Evolutionary conservation across 371 early-diverging fungal genomes (phyloP), one percentile per base, ranked within the genome.

Genomic region (Nematocida sp.): DNA sequence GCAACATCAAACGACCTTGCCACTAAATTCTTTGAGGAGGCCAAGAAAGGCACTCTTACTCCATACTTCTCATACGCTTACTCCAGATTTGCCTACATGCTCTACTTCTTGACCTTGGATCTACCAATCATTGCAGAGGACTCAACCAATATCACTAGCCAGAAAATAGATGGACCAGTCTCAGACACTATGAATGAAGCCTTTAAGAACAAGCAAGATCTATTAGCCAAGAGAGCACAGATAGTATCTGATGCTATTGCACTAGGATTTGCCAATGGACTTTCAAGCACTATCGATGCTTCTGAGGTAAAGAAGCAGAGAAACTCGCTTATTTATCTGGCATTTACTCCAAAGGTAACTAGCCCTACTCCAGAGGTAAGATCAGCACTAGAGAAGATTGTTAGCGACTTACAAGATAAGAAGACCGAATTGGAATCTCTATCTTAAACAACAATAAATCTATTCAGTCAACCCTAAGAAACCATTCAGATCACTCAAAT

Each of bases 91-190:
- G 62, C 62, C 2, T 66, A 70, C 53, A 25, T 47, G 13, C 15
- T 70, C 46, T 65, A 66, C 46, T 70, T 40, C 41, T 31, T 70
- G 23, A 66, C 49, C 31, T 31, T 70, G 9, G 74, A 70, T 41
- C 4, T 43, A 19, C 51, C 5, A 13, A 9, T 27, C 13, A 9
- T 35, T 46, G 13, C 3, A 13, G 35, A 29, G 25, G 38, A 35
- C 46, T 13, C 5, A 5, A 4, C 15, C n/a, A 15, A 43, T 15
- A 25, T 5, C 25, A 61, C 4, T 11, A 19, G 43, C 5, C 61
- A 61, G 43, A 35, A 15, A 19, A 15, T 17, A 31, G 3, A 0
- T 46, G 23, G 53, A 61, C n/a, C n/a, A n/a, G n/a, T n/a, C n/a
- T n/a, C n/a, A n/a, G n/a, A n/a, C n/a, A n/a, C n/a, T 4, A 21